These are phyloP conservation scores for Phaeosphaeria sp. DNA, from an alignment of 2,329 filamentous ascomycete genomes.

Conservation along the genomic window DNA sequence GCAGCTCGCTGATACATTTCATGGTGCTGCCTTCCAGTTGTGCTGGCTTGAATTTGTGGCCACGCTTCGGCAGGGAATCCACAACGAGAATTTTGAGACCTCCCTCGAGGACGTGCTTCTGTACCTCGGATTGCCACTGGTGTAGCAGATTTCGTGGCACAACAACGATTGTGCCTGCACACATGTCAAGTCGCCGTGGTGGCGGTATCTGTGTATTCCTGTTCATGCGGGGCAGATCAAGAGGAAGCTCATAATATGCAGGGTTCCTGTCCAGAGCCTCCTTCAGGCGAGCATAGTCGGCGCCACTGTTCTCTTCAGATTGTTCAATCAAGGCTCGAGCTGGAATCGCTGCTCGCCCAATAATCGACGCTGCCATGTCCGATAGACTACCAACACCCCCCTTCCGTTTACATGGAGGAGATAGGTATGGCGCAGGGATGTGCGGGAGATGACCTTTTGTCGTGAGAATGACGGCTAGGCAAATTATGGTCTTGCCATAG, in stretches of 20 bases:
- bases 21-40: constrained; percentile 21
- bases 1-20: constrained; percentile 58
- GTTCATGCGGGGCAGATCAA: constrained; percentile 49
- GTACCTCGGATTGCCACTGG: constrained; percentile 84
- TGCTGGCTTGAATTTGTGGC: constrained; percentile 16
- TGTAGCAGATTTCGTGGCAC: constrained; percentile 82
- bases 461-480: constrained; percentile 72
- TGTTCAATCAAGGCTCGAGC: constrained; percentile 71
- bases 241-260: constrained; percentile 50
- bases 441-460: constrained; percentile 72
- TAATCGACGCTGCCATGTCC: constrained; percentile 76
- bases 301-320: constrained; percentile 44
- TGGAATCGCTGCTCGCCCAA: constrained; percentile 70
- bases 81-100: constrained; percentile 71
- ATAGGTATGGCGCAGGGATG: constrained; percentile 67
- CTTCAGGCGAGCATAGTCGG: constrained; percentile 43
- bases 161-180: constrained; percentile 75
- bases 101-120: constrained; percentile 70
- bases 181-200: constrained; percentile 65
- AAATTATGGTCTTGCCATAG: constrained; percentile 86
- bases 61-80: constrained; percentile 44
- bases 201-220: constrained; percentile 49
- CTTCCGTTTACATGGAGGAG: constrained; percentile 49
- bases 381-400: constrained; percentile 66
- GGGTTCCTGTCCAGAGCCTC: constrained; percentile 41